Percentiles rank a stretch among this genome's conserved stretches.
These are phyloP conservation scores for Candida manassasensis DNA, from an alignment of 805 yeast genomes.

Conservation along the genomic window DNA sequence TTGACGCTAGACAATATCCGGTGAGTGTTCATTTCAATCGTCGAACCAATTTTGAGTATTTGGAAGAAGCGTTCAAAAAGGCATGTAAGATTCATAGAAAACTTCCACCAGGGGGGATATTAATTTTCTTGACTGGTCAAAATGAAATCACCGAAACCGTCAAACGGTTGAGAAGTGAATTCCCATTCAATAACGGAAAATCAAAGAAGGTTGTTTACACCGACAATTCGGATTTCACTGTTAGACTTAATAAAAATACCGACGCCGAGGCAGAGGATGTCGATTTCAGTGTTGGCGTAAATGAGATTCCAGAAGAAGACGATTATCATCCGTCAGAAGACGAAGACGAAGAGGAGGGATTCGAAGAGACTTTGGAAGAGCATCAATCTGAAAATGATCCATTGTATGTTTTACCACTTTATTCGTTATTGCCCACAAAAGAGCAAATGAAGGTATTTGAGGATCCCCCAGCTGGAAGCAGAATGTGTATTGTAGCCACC, in stretches of 20 bases:
- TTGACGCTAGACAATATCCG: constrained; percentile 92
- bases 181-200: constrained; percentile 46
- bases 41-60: constrained; percentile 70
- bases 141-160: constrained; percentile 82
- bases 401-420: constrained; percentile 83
- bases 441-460: constrained; percentile 93
- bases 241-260: constrained; percentile 55
- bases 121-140: constrained; percentile 91
- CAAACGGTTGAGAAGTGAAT: constrained; percentile 60
- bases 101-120: constrained; percentile 91
- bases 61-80: constrained; percentile 82
- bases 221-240: constrained; percentile 32
- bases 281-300: constrained; percentile 56
- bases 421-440: constrained; percentile 87
- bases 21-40: constrained; percentile 88
- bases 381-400: constrained; percentile 75
- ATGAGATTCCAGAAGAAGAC: constrained; percentile 31
- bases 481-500: constrained; percentile 92
- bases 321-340: constrained; percentile 51
- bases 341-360: constrained; percentile 55
- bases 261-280: constrained; percentile 85
- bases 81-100: constrained; percentile 79
- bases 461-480: constrained; percentile 75
- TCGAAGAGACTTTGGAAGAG: constrained; percentile 66
- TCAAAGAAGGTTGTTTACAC: constrained; percentile 20